Conservation (phyloP, 192 early-diverging fungal species). For the Mortierella hygrophila region DNA sequence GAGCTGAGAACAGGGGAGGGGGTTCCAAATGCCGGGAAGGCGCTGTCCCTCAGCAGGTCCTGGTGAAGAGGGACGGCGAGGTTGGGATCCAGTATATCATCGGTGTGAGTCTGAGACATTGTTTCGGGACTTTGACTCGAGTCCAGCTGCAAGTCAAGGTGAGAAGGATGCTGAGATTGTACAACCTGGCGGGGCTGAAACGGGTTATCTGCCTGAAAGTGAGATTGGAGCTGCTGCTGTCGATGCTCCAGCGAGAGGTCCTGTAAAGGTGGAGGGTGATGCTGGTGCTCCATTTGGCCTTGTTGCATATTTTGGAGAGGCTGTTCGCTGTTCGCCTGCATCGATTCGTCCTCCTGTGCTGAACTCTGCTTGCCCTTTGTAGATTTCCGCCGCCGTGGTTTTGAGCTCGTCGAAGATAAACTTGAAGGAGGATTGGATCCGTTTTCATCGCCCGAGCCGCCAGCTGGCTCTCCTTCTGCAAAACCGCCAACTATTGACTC, state of each 20-base stretch:
- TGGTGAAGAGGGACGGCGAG: slow-evolving; percentile 29
- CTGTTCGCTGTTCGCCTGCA: slow-evolving; percentile 1
- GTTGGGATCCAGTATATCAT: slow-evolving; percentile 27
- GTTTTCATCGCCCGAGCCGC: slow-evolving; percentile 7
- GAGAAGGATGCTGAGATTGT: slow-evolving; percentile 14
- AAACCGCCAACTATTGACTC: slow-evolving; percentile 72
- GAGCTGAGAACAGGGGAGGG: slow-evolving; percentile 42
- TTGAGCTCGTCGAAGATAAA: slow-evolving; percentile 7
- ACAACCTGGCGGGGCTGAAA: slow-evolving; percentile 17
- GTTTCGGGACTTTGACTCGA: slow-evolving; percentile 33
- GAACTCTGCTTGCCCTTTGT: slow-evolving; percentile 13
- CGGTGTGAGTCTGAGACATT: slow-evolving; percentile 17
- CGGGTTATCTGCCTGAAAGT: neutral
- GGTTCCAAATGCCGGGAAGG: slow-evolving; percentile 32
- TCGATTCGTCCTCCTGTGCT: neutral
- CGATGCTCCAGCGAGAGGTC: slow-evolving; percentile 1
- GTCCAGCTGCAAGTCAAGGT: slow-evolving; percentile 26
- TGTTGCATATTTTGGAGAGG: slow-evolving; percentile 1
- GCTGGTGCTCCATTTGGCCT: slow-evolving; percentile 4
- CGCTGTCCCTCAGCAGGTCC: slow-evolving; percentile 25
- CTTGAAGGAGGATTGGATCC: neutral
- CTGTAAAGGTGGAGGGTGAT: slow-evolving; percentile 8
- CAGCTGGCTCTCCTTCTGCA: slow-evolving; percentile 36
- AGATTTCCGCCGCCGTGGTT: slow-evolving; percentile 39
- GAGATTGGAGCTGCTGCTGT: slow-evolving; percentile 15